Evolutionary conservation across 169 alveolate species (phyloP), one percentile per base, ranked within the genome.

Genomic region (Pseudocohnilembus persalinus): DNA sequence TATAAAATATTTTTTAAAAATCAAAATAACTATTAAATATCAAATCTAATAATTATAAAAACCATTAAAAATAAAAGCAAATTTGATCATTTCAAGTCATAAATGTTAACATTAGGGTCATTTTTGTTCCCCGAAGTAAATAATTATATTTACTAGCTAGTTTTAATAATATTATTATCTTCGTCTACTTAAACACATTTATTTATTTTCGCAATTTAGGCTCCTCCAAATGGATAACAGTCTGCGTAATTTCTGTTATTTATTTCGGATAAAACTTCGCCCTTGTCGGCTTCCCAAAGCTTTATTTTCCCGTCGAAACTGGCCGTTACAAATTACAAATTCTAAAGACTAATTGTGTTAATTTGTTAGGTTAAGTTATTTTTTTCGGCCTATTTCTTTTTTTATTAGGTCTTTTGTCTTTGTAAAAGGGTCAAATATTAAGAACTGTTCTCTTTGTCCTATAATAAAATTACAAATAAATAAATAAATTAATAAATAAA

Each of bases 101-200:
- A 77, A 25, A 77, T 26, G 63, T 33, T 32, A 77, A 77, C 25
- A 30, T 28, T 77, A 6, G 74, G 29, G n/a, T 77, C 82, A 27
- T 77, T 77, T 77, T 77, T 77, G 74, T 77, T 77, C 25, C 82
- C 82, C 0, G 82, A 25, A 24, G 82, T 77, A 30, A 32, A 77
- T 20, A 77, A 28, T 11, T 77, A 68, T 1, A 77, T 33, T 77
- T 77, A 49, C 20, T 49, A 49, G 20, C 4, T 4, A 11, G 68
- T 20, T 49, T 49, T 4, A 49, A 11, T 49, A 49, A 20, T 20
- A 49, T 49, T 4, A 49, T 4, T 20, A 49, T 4, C 4, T 20
- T 20, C 33, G 0, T 33, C 28, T 77, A 28, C 82, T 33, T 77
- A n/a, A n/a, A n/a, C n/a, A n/a, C n/a, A n/a, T n/a, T n/a, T 68